A percentile compares a stretch with the other conserved stretches of the same genome.
These are phyloP conservation scores for Juglanconis oblonga DNA, from an alignment of 2,329 filamentous ascomycete genomes.

Conservation along the genomic window DNA sequence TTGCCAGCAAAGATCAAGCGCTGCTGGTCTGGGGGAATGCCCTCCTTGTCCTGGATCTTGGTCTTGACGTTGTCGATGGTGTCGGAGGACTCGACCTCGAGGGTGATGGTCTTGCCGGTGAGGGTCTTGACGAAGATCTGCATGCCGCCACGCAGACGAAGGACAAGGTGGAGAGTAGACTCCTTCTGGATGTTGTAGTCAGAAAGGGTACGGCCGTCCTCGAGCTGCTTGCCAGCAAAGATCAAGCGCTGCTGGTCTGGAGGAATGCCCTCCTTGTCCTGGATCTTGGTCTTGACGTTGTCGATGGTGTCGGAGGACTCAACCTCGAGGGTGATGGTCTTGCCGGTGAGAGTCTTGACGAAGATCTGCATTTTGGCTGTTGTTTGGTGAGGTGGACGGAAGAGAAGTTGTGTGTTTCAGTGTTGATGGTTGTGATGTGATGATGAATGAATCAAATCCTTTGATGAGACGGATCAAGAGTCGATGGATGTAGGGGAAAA, in stretches of 20 bases:
- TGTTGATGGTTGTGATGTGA: constrained; percentile 22
- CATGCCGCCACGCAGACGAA: no score
- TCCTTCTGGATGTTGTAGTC: constrained; percentile 98
- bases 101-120: constrained; percentile 99
- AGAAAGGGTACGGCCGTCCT: constrained; percentile 85
- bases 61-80: constrained; percentile 94
- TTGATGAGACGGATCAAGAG: no score
- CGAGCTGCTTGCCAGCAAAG: constrained; percentile 93
- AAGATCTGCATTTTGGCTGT: constrained; percentile 59
- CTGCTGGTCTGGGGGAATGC: constrained; percentile 92
- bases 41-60: constrained; percentile 93
- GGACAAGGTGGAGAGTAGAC: no score
- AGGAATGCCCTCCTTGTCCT: constrained; percentile 96
- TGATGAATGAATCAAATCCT: neutral
- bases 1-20: constrained; percentile 92
- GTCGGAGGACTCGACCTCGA: constrained; percentile 99
- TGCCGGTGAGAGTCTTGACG: constrained; percentile 84
- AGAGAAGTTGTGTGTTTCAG: constrained; percentile 65
- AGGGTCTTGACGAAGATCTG: constrained; percentile 81
- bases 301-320: constrained; percentile 90
- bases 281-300: constrained; percentile 96
- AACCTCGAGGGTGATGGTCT: constrained; percentile 90
- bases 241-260: constrained; percentile 95
- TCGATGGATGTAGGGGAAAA: neutral
- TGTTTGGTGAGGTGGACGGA: constrained; percentile 56